These are phyloP conservation scores for Aphanomyces astaci DNA, from an alignment of 352 stramenopile species.

Conservation along the genomic window DNA sequence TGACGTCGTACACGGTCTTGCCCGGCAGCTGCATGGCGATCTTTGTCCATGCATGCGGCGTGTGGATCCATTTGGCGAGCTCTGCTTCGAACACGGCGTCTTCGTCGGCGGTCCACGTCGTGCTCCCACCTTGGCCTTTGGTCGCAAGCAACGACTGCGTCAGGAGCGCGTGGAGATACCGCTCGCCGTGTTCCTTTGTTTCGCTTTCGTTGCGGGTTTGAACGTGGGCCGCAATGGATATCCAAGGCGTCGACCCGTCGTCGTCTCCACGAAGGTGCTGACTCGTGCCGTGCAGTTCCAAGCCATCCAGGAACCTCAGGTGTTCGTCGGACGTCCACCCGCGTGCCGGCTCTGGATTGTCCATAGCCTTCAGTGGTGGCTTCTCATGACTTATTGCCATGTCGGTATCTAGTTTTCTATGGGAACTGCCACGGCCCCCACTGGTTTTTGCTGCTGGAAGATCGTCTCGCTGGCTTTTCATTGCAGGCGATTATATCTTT, in stretches of 20 bases:
- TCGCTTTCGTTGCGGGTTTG: slow-evolving; percentile 57
- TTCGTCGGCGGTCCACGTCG: slow-evolving; percentile 71
- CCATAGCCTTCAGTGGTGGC: background rate
- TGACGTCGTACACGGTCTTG: slow-evolving; percentile 68
- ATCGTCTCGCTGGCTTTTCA: background rate
- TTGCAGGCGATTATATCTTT: background rate
- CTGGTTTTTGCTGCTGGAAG: background rate
- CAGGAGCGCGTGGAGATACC: slow-evolving; percentile 70
- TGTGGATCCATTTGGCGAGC: slow-evolving; percentile 50
- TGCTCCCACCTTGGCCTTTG: slow-evolving; percentile 30
- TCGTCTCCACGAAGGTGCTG: background rate
- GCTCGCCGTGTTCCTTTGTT: slow-evolving; percentile 52
- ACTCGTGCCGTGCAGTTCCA: slow-evolving; percentile 55
- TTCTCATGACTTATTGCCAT: too few relatives aligned
- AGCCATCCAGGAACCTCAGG: slow-evolving; percentile 66
- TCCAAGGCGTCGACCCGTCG: slow-evolving; percentile 45
- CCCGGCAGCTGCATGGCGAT: slow-evolving; percentile 58
- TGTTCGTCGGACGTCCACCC: slow-evolving; percentile 65
- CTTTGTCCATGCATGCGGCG: slow-evolving; percentile 72
- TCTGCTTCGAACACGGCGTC: slow-evolving; percentile 73
- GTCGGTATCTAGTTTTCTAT: too few relatives aligned
- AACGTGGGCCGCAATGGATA: slow-evolving; percentile 61
- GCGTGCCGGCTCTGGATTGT: background rate
- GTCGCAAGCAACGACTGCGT: slow-evolving; percentile 24
- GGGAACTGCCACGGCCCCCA: too few relatives aligned